phyloP scores from a whole-genome alignment of 768 basidiomycete genomes.

The Podaxis rugospora region DNA sequence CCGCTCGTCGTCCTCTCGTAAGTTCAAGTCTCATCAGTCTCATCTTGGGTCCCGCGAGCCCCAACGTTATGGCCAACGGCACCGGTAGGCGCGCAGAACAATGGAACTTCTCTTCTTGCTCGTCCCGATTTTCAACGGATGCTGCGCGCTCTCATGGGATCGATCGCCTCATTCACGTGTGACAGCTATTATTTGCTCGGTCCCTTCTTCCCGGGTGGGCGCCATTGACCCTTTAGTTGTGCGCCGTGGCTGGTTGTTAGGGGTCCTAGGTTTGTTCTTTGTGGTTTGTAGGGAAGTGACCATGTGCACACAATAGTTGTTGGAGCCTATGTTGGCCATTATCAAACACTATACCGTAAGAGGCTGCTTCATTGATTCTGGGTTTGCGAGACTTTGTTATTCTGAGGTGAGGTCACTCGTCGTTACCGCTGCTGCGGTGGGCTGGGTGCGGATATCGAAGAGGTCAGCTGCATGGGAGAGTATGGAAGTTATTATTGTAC shows the following conservation, averaged over 20 bases:
- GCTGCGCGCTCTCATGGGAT: not conserved
- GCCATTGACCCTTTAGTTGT: no score
- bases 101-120: not conserved
- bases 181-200: not conserved
- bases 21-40: not conserved
- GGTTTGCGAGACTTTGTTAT: not conserved
- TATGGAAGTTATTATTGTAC: not conserved
- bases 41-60: not conserved
- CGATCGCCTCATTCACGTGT: not conserved
- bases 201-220: not conserved
- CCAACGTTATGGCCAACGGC: not conserved
- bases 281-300: not conserved
- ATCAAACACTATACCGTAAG: not conserved
- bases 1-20: not conserved
- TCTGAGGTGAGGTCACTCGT: conserved; percentile 1
- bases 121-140: not conserved
- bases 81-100: not conserved
- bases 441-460: not conserved
- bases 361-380: not conserved
- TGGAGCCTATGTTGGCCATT: conserved; percentile 1
- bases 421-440: conserved; percentile 7
- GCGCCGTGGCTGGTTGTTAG: not conserved
- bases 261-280: not conserved
- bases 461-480: conserved; percentile 2
- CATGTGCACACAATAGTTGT: conserved; percentile 3